Base-by-base conservation (phyloP, 805 yeast genomes). In the Blastobotrys americana region DNA sequence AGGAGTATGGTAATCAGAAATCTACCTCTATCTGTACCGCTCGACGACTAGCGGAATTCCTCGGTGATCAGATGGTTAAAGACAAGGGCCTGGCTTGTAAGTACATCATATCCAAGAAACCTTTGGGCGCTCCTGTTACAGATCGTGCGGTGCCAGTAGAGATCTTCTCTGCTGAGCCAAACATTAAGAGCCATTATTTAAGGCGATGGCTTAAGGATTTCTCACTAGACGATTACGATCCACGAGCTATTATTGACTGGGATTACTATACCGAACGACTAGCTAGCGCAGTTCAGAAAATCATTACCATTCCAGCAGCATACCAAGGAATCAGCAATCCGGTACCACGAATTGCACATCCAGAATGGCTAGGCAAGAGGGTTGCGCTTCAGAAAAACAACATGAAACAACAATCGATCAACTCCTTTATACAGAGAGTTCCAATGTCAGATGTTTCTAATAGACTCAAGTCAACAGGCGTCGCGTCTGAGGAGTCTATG, bases 101-200 rank as follows among this genome's bases (percentile, higher is more conserved):
- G 63, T 93, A 87, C 66, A 82, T 93, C 62, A 89, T 93, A 52
- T 81, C 96, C 49, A 77, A 78, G 39, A 78, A 76, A 52, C 98
- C 99, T 1, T 56, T 73, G 17, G 82, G 82, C 36, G 82, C 95
- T 1, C 96, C 98, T 0, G 89, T 89, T 23, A 87, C 98, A 0
- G 97, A 90, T 58, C 74, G 99, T 53, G 98, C 99, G 0, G 73
- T 93, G 37, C 99, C 99, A 0, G 95, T 94, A 4, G 93, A 96
- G 0, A 88, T 93, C 16, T 94, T 93, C 60, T 83, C 96, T 0
- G 82, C 97, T 0, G 96, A 88, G 23, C 55, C 70, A 8, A 59
- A 71, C 2, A 82, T 83, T 43, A 88, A 87, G 60, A 74, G 51
- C 15, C 74, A 74, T 36, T 93, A 77, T 57, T 65, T 93, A 58